A percentile compares a stretch with the other conserved stretches of the same genome.
Evolutionary conservation across 2,329 filamentous ascomycete genomes (phyloP).

Genomic region (Fusarium tanahbumbuense): DNA sequence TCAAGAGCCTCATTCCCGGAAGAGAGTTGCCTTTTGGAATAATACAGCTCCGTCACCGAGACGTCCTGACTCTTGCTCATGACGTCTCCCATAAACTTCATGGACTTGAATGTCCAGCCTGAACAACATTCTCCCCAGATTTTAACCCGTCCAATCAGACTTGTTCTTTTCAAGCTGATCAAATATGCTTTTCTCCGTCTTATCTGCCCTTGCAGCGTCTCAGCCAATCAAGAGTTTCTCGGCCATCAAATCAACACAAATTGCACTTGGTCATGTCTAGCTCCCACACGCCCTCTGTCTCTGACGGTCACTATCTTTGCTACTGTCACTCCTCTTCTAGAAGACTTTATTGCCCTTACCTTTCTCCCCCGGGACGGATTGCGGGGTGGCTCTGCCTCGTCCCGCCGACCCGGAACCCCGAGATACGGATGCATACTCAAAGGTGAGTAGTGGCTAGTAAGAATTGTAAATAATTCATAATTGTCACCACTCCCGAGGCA

Average conservation of each 20-base stretch:
- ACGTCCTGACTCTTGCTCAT: neutral
- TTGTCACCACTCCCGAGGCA: slow-evolving; percentile 45
- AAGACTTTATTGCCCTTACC: slow-evolving; percentile 27
- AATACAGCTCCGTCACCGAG: neutral
- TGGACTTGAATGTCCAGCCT: slow-evolving; percentile 15
- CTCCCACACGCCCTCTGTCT: slow-evolving; percentile 18
- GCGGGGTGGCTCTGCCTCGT: slow-evolving; percentile 34
- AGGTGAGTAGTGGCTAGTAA: neutral
- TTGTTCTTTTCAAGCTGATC: slow-evolving; percentile 24
- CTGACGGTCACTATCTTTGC: slow-evolving; percentile 23
- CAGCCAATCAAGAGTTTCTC: slow-evolving; percentile 36
- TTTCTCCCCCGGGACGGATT: slow-evolving; percentile 32
- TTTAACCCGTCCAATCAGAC: slow-evolving; percentile 30
- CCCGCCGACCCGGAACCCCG: slow-evolving; percentile 44
- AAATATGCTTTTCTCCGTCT: slow-evolving; percentile 35
- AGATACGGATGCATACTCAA: slow-evolving; percentile 38
- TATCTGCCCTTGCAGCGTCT: slow-evolving; percentile 32
- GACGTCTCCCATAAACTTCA: slow-evolving; percentile 8
- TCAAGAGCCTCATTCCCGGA: neutral
- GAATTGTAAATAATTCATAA: slow-evolving; percentile 40
- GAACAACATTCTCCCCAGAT: slow-evolving; percentile 34
- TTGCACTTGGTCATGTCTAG: slow-evolving; percentile 41
- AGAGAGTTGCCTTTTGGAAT: neutral
- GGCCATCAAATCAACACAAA: slow-evolving; percentile 38
- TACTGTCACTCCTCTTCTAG: slow-evolving; percentile 42